phyloP scores from a whole-genome alignment of 306 rosid species.

The Quercus mongolica region DNA sequence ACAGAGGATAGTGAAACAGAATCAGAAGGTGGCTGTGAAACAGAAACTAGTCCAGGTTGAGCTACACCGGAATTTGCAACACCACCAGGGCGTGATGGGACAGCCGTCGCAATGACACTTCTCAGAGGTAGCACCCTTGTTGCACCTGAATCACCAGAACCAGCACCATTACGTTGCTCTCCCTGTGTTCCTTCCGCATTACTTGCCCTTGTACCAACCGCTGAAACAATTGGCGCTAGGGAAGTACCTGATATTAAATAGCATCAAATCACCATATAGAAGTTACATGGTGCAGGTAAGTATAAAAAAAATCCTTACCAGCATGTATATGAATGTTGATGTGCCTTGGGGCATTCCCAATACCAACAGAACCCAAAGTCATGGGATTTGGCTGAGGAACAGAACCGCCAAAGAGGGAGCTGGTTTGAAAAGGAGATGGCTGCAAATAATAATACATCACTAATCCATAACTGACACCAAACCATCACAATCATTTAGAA shows the following conservation, averaged over 20 bases:
- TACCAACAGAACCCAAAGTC: slow-evolving; percentile 66
- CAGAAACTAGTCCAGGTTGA: slow-evolving; percentile 53
- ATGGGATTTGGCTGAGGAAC: slow-evolving; percentile 61
- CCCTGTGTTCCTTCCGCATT: slow-evolving; percentile 63
- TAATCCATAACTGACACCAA: slow-evolving; percentile 12
- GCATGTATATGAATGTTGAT: slow-evolving; percentile 96
- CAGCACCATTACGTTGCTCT: slow-evolving; percentile 51
- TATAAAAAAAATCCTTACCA: slow-evolving; percentile 42
- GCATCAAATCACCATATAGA: slow-evolving; percentile 18
- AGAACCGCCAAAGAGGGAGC: slow-evolving; percentile 68
- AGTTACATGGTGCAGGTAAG: slow-evolving; percentile 6
- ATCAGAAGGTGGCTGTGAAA: slow-evolving; percentile 50
- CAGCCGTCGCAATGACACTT: slow-evolving; percentile 45
- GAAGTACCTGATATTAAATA: slow-evolving; percentile 40
- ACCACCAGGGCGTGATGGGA: slow-evolving; percentile 50
- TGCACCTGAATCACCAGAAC: slow-evolving; percentile 58
- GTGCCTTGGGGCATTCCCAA: slow-evolving; percentile 86
- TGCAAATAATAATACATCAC: slow-evolving; percentile 41
- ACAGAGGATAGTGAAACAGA: slow-evolving; percentile 58
- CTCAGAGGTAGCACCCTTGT: slow-evolving; percentile 50
- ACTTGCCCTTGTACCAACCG: slow-evolving; percentile 72
- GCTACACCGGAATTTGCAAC: slow-evolving; percentile 29
- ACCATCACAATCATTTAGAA: slow-evolving; percentile 1
- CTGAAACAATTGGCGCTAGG: slow-evolving; percentile 56
- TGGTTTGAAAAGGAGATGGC: slow-evolving; percentile 92